Base-by-base conservation (phyloP, 768 basidiomycete species). In the Tricholoma sp. region DNA sequence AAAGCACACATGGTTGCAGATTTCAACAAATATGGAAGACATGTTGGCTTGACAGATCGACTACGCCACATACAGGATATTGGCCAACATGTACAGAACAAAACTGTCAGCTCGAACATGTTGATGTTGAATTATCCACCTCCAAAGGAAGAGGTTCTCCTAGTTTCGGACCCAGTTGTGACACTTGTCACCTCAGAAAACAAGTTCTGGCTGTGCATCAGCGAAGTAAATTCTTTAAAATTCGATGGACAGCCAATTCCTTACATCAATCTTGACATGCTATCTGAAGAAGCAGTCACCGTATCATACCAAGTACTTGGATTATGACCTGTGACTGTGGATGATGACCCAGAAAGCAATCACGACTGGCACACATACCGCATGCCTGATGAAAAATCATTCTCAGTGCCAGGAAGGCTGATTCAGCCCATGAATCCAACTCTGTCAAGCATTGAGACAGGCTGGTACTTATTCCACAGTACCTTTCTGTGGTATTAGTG, bases 321-420 rank as follows among this genome's bases (percentile, higher is more conserved):
- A 6, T 35, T 71, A 2, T 51, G 63, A 47, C 62, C 61, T 10
- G 59, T 62, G 18, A 65, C 62, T 4, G 7, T 22, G 1, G 55
- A 55, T 16, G 68, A 68, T 12, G 65, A 68, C 35, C 58, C 67
- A 2, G 50, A 55, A 0, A 1, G 2, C 2, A 60, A 50, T 34
- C 32, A 68, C 52, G 68, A 73, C 59, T 73, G 71, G 71, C 22
- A 62, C 6, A 65, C 68, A 3, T 62, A 61, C 43, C 34, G 50
- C 9, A 56, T 61, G 18, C 11, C 43, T 1, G 66, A 35, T 8
- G 14, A 35, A 35, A 35, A 35, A 8, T 35, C 34, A 35, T 35
- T 35, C 9, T 35, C 34, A 35, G 34, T 35, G 34, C 34, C 34
- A 35, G 34, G 34, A 35, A 35, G 14, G 34, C 34, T 35, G 34